These are phyloP conservation scores for Talaromyces islandicus DNA, from an alignment of 2,329 filamentous ascomycete genomes.

Conservation along the genomic window DNA sequence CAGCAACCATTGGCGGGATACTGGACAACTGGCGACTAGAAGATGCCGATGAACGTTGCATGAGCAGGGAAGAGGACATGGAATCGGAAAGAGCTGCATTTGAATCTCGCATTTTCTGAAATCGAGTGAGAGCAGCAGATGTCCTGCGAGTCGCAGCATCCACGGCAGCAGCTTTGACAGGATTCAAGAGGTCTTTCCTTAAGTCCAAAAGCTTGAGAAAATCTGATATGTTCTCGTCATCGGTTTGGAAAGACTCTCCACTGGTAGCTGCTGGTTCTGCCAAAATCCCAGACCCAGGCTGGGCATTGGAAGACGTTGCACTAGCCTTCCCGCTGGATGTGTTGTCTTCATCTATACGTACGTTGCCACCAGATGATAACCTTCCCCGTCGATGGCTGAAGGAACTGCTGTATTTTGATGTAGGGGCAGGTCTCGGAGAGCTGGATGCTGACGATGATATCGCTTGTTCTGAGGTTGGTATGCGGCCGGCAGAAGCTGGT, in stretches of 20 bases:
- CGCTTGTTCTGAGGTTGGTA: constrained; percentile 49
- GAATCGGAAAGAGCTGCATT: constrained; percentile 87
- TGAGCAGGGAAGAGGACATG: constrained; percentile 80
- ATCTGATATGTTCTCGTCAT: constrained; percentile 89
- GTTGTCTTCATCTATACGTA: constrained; percentile 47
- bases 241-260: constrained; percentile 63
- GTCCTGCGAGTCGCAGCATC: constrained; percentile 70
- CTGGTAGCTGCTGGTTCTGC: constrained; percentile 61
- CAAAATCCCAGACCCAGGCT: constrained; percentile 73
- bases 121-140: constrained; percentile 73
- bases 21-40: constrained; percentile 66
- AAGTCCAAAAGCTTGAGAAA: constrained; percentile 85
- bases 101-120: constrained; percentile 82
- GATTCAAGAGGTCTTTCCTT: constrained; percentile 74
- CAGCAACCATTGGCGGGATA: constrained; percentile 55
- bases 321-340: constrained; percentile 54
- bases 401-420: constrained; percentile 87
- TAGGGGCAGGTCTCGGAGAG: constrained; percentile 71
- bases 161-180: constrained; percentile 51
- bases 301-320: constrained; percentile 45
- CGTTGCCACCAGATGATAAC: constrained; percentile 68
- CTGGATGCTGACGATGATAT: constrained; percentile 62
- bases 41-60: constrained; percentile 76
- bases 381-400: constrained; percentile 80
- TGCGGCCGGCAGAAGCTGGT: constrained; percentile 31